Evolutionary conservation across 1,284 basidiomycete species (phyloP).

Genomic region (Anthracocystis setariae): DNA sequence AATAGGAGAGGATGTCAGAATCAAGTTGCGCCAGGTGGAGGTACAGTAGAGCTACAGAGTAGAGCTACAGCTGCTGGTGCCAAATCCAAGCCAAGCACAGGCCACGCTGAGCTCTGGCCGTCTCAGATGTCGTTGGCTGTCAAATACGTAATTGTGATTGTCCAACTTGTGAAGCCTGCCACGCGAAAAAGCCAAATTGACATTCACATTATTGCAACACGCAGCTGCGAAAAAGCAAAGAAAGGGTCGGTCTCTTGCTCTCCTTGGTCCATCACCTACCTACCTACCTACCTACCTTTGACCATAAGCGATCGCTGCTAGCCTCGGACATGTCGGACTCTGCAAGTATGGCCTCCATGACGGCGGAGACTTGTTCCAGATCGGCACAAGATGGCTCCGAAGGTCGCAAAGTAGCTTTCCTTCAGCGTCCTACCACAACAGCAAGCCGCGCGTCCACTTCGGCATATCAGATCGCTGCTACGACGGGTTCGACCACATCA

Average conservation of each 20-base stretch:
- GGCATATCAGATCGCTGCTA: slow-evolving; percentile 4
- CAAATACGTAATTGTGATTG: too few relatives aligned
- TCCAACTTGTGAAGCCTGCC: background rate
- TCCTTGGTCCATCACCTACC: slow-evolving; percentile 5
- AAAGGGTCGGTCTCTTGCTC: slow-evolving; percentile 28
- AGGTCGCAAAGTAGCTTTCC: slow-evolving; percentile 35
- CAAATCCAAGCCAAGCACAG: too few relatives aligned
- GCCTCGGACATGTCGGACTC: slow-evolving; percentile 13
- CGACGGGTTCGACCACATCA: slow-evolving; percentile 5
- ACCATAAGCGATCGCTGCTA: too few relatives aligned
- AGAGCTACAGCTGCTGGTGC: too few relatives aligned
- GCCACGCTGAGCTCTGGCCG: background rate
- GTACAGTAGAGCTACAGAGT: slow-evolving; percentile 1
- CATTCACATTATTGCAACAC: slow-evolving; percentile 4
- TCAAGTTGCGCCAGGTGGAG: slow-evolving; percentile 1
- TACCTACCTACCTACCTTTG: too few relatives aligned
- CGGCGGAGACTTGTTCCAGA: slow-evolving; percentile 6
- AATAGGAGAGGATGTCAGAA: slow-evolving; percentile 1
- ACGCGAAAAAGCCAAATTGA: too few relatives aligned
- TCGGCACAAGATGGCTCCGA: slow-evolving; percentile 3
- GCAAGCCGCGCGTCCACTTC: slow-evolving; percentile 22
- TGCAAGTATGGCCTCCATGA: too few relatives aligned
- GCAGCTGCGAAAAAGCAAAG: background rate
- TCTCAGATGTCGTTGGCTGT: background rate
- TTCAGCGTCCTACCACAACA: slow-evolving; percentile 14